These are phyloP conservation scores for Silybum marianum DNA, from an alignment of 129 eudicot species.

Conservation along the genomic window DNA sequence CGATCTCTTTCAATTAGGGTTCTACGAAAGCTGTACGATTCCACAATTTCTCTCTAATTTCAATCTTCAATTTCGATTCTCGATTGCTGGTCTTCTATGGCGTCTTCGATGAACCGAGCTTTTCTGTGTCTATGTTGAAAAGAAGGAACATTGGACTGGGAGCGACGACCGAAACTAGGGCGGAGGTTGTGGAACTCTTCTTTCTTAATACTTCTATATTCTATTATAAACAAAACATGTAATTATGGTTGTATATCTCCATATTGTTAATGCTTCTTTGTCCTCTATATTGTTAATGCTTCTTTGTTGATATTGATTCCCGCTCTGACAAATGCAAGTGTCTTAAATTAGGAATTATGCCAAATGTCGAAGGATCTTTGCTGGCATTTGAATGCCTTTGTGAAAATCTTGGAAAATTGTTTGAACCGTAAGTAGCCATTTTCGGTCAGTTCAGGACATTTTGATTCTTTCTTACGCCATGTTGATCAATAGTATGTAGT, in stretches of 20 bases:
- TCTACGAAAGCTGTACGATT: too few relatives aligned
- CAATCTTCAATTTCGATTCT: too few relatives aligned
- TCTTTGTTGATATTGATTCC: too few relatives aligned
- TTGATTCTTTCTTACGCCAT: not conserved
- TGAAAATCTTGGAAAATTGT: slow-evolving; percentile 93
- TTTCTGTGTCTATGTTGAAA: too few relatives aligned
- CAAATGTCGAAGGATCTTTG: slow-evolving; percentile 88
- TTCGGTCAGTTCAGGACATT: not conserved
- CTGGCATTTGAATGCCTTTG: slow-evolving; percentile 96
- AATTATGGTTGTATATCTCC: not conserved
- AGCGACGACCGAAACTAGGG: too few relatives aligned
- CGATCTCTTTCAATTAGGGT: too few relatives aligned
- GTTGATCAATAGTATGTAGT: not conserved
- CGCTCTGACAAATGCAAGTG: too few relatives aligned
- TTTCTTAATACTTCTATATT: not conserved
- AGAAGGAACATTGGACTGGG: too few relatives aligned
- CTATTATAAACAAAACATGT: not conserved
- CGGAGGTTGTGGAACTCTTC: not conserved
- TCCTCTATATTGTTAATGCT: not conserved
- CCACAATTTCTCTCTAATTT: too few relatives aligned
- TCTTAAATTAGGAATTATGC: slow-evolving; percentile 73
- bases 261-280: not conserved
- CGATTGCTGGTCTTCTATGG: too few relatives aligned
- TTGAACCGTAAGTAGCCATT: slow-evolving; percentile 77
- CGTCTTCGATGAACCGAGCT: too few relatives aligned